Base-by-base conservation (phyloP, 2,329 filamentous ascomycete genomes). In the Lojkania enalia region DNA sequence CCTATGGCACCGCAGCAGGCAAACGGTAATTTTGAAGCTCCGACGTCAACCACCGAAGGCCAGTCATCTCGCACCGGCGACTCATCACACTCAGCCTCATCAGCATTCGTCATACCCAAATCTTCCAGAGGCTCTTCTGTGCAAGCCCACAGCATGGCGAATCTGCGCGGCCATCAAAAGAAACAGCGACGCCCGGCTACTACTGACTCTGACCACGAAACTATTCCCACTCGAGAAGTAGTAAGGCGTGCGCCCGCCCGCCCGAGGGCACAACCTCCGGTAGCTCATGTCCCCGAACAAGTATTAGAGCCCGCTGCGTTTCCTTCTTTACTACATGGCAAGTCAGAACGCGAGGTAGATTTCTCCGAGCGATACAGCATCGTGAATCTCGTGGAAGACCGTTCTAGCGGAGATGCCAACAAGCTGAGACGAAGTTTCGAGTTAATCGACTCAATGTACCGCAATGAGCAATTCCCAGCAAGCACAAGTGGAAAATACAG, bases 381-480 rank as follows among this genome's bases (percentile, higher is more conserved):
- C 19, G 12, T 5, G 2, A 29, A 35, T 12, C 25, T 45, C 6
- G 20, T 49, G 30, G 21, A 44, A 9, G 48, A 48, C 29, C 37
- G 42, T 7, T 40, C 33, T 25, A 20, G 19, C 13, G 31, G 36
- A 31, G 29, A 43, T 13, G 29, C 35, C 7, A 27, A 27, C n/a
- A 9, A 27, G 35, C 6, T 18, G 4, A 40, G 21, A 19, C 20
- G 32, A 33, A 50, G 43, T 19, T 29, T 36, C 31, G 42, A 49
- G 30, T 27, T 13, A 5, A n/a, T 56, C 19, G 35, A 51, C 4
- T n/a, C 16, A 2, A 35, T 51, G 29, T 55, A 53, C 30, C 18
- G 19, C 9, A 35, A 38, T 29, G 23, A 37, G 12, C 23, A 13
- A 2, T 49, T 52, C 16, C 45, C 44, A 3, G 23, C 15, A 5